Base-by-base conservation (phyloP, 352 stramenopile genomes). In the Aphanomyces stellatus region DNA sequence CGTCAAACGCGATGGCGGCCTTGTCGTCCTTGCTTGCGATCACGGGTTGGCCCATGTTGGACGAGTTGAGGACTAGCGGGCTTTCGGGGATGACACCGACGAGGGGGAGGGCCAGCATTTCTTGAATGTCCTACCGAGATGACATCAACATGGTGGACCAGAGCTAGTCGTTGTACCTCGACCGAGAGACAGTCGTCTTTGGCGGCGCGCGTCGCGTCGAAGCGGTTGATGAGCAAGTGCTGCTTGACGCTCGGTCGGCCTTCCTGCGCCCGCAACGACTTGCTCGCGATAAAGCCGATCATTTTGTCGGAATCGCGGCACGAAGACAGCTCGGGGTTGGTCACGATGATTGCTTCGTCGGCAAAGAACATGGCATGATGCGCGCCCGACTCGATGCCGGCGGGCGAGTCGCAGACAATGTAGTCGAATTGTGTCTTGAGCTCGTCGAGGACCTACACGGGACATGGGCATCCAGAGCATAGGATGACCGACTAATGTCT, bases 301-400 rank as follows among this genome's bases (percentile, higher is more conserved):
- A 98, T 98, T 74, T 98, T 98, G 78, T 98, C 91, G 69, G 88
- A 95, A 76, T 98, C 91, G 17, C 91, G 79, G 73, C 88, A 97
- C 30, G 79, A 93, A 60, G 83, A 95, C 51, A 97, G 91, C 76
- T 97, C 91, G 11, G 91, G 91, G 73, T 97, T 97, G n/a, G 89
- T 97, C 69, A 97, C 91, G 40, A 97, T 82, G 37, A 97, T 87
- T 34, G 91, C 91, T 72, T 97, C 90, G 67, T 97, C 90, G 31
- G 85, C 87, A 74, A 97, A 97, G 79, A 92, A 96, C 90, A 97
- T 97, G 68, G 87, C 88, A 70, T 97, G 90, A 25, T 84, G 78
- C 15, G 88, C 90, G 5, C 90, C 90, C 0, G 76, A 90, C 77
- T 97, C 90, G 69, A 97, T 97, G 15, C 90, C 90, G 1, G 88